Percentiles rank a stretch among this genome's conserved stretches.
phyloP scores from a whole-genome alignment of 202 grass and related monocot species.

The Brachypodium distachyon region DNA sequence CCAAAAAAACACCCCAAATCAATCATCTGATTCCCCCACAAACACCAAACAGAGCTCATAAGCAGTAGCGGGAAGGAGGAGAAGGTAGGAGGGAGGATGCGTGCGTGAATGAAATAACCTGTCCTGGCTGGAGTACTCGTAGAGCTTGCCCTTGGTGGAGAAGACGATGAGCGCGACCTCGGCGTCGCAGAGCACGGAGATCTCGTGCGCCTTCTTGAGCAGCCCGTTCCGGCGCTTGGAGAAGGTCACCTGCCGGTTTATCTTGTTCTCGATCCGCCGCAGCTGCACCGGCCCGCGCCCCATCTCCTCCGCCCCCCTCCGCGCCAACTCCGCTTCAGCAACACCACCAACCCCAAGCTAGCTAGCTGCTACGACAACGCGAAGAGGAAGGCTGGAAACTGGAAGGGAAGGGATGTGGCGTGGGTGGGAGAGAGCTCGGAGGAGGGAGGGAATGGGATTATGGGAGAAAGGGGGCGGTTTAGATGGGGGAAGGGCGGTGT shows the following conservation, averaged over 20 bases:
- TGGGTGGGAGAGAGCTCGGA: not conserved
- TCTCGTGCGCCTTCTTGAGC: conserved; percentile 98
- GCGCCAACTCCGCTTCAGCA: not conserved
- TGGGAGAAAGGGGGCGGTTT: not conserved
- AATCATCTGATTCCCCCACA: not conserved
- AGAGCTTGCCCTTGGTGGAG: conserved; percentile 85
- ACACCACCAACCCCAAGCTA: not conserved
- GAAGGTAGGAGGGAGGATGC: not conserved
- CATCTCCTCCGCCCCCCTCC: conserved; percentile 13
- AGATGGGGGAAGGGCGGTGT: conserved; percentile 18
- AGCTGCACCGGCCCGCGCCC: conserved; percentile 85
- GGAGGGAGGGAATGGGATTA: not conserved
- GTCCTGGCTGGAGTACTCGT: conserved; percentile 62
- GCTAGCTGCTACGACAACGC: not conserved
- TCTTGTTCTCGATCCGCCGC: conserved; percentile 97
- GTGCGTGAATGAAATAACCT: conserved; percentile 11
- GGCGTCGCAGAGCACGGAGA: conserved; percentile 84
- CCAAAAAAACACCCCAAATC: not conserved
- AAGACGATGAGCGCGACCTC: conserved; percentile 90
- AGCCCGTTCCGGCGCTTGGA: conserved; percentile 83
- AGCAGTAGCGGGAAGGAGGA: not conserved
- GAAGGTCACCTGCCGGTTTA: conserved; percentile 95
- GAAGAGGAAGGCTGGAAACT: not conserved
- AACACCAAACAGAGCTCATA: not conserved
- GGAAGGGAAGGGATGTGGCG: conserved; percentile 2